phyloP scores from a whole-genome alignment of 2,329 filamentous ascomycete species.

The Alternaria burnsii region DNA sequence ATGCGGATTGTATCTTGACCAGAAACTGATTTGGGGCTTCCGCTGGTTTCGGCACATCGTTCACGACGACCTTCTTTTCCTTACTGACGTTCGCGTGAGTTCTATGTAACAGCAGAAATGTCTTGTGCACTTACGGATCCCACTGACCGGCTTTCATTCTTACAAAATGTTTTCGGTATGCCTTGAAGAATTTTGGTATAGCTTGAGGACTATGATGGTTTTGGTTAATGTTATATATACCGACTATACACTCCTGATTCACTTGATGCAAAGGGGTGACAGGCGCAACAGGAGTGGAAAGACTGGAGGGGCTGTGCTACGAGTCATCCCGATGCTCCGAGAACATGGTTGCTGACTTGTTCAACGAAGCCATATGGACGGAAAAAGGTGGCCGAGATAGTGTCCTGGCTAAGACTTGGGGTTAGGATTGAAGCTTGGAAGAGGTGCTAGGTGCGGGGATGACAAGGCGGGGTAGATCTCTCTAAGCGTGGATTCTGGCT shows the following conservation, averaged over 20 bases:
- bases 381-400: not conserved
- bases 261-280: not conserved
- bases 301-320: conserved; percentile 1
- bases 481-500: not conserved
- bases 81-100: conserved; percentile 18
- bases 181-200: not conserved
- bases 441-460: not conserved
- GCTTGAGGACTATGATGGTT: not conserved
- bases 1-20: conserved; percentile 43
- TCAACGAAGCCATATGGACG: not conserved
- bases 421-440: not conserved
- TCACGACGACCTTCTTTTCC: conserved; percentile 41
- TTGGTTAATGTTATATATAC: not conserved
- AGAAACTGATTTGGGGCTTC: conserved; percentile 38
- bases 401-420: not conserved
- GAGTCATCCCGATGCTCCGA: conserved; percentile 1
- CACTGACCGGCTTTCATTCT: conserved; percentile 18
- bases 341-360: conserved; percentile 5
- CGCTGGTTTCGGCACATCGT: conserved; percentile 37
- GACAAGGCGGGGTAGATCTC: not conserved
- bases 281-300: conserved; percentile 4
- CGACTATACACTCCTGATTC: not conserved
- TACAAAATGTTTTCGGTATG: not conserved
- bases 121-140: conserved; percentile 6
- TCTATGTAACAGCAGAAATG: not conserved